A percentile compares a stretch with the other conserved stretches of the same genome.
Conservation (phyloP, 2,329 filamentous ascomycete genomes). For the Aspergillus sp. region DNA sequence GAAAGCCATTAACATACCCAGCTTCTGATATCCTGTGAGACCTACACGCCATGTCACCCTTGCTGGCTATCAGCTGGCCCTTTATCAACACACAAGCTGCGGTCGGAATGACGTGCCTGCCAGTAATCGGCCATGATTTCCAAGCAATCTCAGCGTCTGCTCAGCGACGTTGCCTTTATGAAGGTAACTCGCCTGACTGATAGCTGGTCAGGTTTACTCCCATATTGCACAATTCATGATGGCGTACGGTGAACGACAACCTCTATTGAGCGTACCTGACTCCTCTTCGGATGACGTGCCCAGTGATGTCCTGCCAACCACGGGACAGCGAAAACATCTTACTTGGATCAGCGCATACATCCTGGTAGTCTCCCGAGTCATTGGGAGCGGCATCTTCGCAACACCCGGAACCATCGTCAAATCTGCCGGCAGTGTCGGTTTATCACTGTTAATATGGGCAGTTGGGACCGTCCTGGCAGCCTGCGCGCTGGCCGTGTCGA, state of each 20-base stretch:
- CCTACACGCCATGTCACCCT: not conserved
- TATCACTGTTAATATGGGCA: conserved; percentile 65
- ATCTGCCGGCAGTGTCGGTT: conserved; percentile 66
- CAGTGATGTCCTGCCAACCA: conserved; percentile 3
- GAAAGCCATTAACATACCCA: too few species aligned
- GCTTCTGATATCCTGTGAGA: not conserved
- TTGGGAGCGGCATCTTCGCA: conserved; percentile 72
- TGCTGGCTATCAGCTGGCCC: conserved; percentile 5
- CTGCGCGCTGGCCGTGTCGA: conserved; percentile 61
- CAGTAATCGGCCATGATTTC: conserved; percentile 7
- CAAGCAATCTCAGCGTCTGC: conserved; percentile 5
- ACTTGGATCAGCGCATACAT: conserved; percentile 67
- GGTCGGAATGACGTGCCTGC: conserved; percentile 33
- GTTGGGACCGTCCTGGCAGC: conserved; percentile 63
- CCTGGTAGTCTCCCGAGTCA: conserved; percentile 67
- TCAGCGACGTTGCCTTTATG: too few species aligned
- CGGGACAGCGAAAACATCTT: conserved; percentile 60
- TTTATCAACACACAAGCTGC: conserved; percentile 23
- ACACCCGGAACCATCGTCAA: conserved; percentile 69
- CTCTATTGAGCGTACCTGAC: conserved; percentile 18
- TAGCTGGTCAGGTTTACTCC: too few species aligned
- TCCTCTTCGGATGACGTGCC: not conserved
- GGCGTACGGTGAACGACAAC: conserved; percentile 24
- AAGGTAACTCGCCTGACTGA: too few species aligned
- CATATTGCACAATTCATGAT: conserved; percentile 20